phyloP scores from a whole-genome alignment of 2,329 filamentous ascomycete genomes.

The Zopfia rhizophila region DNA sequence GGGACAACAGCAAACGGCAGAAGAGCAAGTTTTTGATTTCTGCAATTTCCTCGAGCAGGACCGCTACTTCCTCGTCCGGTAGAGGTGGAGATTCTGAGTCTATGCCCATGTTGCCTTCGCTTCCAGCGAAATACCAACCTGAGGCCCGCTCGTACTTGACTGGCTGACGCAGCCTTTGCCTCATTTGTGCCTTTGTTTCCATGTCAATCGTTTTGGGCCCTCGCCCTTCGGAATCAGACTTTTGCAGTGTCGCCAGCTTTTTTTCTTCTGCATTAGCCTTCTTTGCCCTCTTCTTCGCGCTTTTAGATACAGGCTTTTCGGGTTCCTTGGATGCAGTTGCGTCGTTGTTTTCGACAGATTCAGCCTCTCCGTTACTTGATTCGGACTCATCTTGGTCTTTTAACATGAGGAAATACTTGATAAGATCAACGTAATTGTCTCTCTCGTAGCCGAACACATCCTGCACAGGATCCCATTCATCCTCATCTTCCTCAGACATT shows the following conservation, averaged over 20 bases:
- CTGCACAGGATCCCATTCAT: slow-evolving; percentile 61
- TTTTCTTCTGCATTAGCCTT: slow-evolving; percentile 37
- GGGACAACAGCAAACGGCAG: slow-evolving; percentile 59
- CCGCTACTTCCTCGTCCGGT: slow-evolving; percentile 56
- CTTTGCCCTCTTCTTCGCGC: slow-evolving; percentile 48
- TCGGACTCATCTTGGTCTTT: slow-evolving; percentile 25
- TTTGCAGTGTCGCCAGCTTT: slow-evolving; percentile 28
- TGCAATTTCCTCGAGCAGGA: slow-evolving; percentile 56
- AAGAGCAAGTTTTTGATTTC: slow-evolving; percentile 63
- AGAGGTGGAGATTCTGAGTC: slow-evolving; percentile 51
- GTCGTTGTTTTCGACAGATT: not conserved
- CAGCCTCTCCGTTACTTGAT: too few relatives aligned
- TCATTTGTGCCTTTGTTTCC: slow-evolving; percentile 55
- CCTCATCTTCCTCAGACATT: slow-evolving; percentile 49
- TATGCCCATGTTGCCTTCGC: slow-evolving; percentile 42
- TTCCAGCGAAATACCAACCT: slow-evolving; percentile 49
- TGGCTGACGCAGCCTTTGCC: slow-evolving; percentile 53
- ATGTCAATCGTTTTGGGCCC: slow-evolving; percentile 54
- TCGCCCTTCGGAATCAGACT: slow-evolving; percentile 24
- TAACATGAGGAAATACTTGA: slow-evolving; percentile 59
- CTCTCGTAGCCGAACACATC: slow-evolving; percentile 59
- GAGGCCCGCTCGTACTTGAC: slow-evolving; percentile 45
- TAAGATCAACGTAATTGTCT: slow-evolving; percentile 57
- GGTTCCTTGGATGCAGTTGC: slow-evolving; percentile 17
- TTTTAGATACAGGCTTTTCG: slow-evolving; percentile 34